Conservation (phyloP, 306 rosid species). For the Cucumis hystrix region DNA sequence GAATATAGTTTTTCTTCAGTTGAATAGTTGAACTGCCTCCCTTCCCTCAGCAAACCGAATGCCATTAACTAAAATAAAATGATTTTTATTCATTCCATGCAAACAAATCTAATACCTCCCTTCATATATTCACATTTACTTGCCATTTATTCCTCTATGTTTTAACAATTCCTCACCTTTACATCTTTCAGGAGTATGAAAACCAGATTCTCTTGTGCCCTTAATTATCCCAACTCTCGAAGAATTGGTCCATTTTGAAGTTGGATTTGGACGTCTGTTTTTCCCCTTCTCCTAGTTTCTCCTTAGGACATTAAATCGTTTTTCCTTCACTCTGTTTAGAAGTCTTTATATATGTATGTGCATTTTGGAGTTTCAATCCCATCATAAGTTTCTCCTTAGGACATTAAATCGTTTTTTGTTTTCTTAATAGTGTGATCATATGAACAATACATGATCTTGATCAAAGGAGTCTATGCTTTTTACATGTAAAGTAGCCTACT, state of each 20-base stretch:
- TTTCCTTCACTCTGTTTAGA: background rate
- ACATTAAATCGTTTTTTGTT: background rate
- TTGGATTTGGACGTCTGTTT: background rate
- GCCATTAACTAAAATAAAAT: background rate
- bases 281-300: background rate
- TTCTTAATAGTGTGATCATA: background rate
- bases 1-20: background rate
- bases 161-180: background rate
- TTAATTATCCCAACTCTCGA: background rate
- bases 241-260: conserved; percentile 1
- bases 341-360: background rate
- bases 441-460: background rate
- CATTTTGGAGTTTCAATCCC: background rate
- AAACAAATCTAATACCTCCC: background rate
- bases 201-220: background rate
- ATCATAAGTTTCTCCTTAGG: background rate
- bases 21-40: background rate
- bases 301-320: background rate
- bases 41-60: background rate
- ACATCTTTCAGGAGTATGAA: conserved; percentile 7
- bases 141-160: background rate
- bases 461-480: background rate
- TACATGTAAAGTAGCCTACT: background rate
- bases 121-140: no score
- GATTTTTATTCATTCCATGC: background rate